A percentile compares a stretch with the other conserved stretches of the same genome.
phyloP scores from a whole-genome alignment of 2,329 filamentous ascomycete genomes.

The Diaporthe australafricana region DNA sequence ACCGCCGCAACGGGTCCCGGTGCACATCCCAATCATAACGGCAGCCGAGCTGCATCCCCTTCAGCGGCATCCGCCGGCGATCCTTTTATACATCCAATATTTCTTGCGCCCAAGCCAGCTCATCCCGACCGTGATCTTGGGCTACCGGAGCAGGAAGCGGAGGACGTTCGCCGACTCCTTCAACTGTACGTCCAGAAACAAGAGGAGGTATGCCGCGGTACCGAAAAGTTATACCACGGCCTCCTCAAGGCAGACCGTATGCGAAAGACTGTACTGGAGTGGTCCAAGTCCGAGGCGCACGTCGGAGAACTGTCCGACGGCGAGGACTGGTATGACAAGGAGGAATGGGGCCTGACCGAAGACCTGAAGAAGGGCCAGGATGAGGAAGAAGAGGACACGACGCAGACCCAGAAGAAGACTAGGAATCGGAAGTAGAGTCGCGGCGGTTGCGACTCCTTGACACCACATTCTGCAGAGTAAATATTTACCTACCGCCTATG shows the following conservation, averaged over 20 bases:
- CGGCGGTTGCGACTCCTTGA: not conserved
- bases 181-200: constrained; percentile 87
- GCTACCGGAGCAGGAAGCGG: constrained; percentile 79
- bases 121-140: constrained; percentile 77
- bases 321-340: constrained; percentile 89
- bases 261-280: constrained; percentile 77
- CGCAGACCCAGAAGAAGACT: constrained; percentile 70
- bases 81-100: constrained; percentile 79
- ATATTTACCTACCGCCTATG: no score
- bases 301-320: constrained; percentile 84
- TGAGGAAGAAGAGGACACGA: constrained; percentile 81
- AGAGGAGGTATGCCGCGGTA: constrained; percentile 82
- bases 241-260: constrained; percentile 79
- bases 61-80: constrained; percentile 48
- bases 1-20: not conserved
- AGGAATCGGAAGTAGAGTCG: constrained; percentile 61
- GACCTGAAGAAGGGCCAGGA: constrained; percentile 85
- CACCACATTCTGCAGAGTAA: not conserved
- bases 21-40: constrained; percentile 17
- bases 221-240: constrained; percentile 75
- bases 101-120: constrained; percentile 71
- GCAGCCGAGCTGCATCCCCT: constrained; percentile 33
- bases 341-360: constrained; percentile 81
- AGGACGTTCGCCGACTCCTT: constrained; percentile 80
- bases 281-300: constrained; percentile 84